phyloP scores from a whole-genome alignment of 495 filamentous ascomycete genomes.

The Aspergillus ellipticus region DNA sequence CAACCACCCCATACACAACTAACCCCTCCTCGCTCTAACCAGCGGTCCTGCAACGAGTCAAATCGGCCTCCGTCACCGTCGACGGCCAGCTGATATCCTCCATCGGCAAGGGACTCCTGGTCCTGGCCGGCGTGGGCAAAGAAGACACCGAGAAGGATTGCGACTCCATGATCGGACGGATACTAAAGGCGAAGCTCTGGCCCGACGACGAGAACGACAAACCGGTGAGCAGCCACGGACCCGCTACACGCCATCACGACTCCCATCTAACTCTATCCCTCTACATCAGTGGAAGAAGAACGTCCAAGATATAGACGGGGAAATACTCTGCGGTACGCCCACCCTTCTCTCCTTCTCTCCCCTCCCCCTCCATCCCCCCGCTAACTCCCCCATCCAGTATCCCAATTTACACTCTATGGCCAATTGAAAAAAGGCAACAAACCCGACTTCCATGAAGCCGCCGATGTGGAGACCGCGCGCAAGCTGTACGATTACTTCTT shows the following conservation, averaged over 20 bases:
- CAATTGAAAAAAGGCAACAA: constrained; percentile 91
- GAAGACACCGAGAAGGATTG: constrained; percentile 88
- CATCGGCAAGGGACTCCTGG: constrained; percentile 85
- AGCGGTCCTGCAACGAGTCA: constrained; percentile 94
- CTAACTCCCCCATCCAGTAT: constrained; percentile 55
- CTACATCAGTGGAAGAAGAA: constrained; percentile 87
- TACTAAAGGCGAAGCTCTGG: constrained; percentile 88
- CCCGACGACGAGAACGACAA: constrained; percentile 60
- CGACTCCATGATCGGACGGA: constrained; percentile 75
- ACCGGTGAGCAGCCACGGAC: constrained; percentile 20
- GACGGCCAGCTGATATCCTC: constrained; percentile 83
- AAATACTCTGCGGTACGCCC: constrained; percentile 81
- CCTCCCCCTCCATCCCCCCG: background rate
- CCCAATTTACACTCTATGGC: constrained; percentile 93
- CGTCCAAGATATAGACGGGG: constrained; percentile 81
- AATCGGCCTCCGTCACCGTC: constrained; percentile 98
- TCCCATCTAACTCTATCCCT: background rate
- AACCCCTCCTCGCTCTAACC: background rate
- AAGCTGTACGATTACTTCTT: constrained; percentile 80
- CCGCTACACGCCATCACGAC: too few relatives aligned
- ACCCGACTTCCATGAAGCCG: constrained; percentile 90
- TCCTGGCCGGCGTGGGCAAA: constrained; percentile 86
- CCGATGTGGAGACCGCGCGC: constrained; percentile 70
- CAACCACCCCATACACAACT: background rate
- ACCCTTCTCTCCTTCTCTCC: background rate